Conservation (phyloP, 2,329 filamentous ascomycete species). For the Nemania bipapillata region DNA sequence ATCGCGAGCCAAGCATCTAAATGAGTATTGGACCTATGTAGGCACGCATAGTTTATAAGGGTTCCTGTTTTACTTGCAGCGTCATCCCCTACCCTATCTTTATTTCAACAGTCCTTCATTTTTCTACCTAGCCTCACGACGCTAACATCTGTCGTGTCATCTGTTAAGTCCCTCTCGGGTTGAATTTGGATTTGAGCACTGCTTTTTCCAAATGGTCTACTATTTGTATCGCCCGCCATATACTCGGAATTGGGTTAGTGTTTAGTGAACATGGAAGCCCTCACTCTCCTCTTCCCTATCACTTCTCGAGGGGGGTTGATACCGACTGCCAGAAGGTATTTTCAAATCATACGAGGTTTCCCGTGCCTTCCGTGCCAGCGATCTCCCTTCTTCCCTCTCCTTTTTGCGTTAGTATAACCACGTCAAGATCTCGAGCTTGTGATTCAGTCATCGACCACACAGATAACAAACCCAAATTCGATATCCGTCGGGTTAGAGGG, state of each 20-base stretch:
- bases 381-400: background rate
- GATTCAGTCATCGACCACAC: background rate
- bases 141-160: background rate
- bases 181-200: background rate
- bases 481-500: background rate
- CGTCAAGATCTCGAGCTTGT: background rate
- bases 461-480: background rate
- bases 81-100: background rate
- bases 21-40: background rate
- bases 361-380: background rate
- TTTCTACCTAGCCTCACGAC: background rate
- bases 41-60: background rate
- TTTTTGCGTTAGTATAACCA: background rate
- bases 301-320: background rate
- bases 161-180: background rate
- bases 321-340: background rate
- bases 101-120: background rate
- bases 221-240: background rate
- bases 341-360: background rate
- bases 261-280: conserved; percentile 31
- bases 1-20: conserved; percentile 1
- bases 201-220: background rate
- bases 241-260: conserved; percentile 8
- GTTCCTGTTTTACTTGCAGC: background rate
- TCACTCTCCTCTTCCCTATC: background rate